Conservation (phyloP, 768 basidiomycete species). For the Suillus plorans region DNA sequence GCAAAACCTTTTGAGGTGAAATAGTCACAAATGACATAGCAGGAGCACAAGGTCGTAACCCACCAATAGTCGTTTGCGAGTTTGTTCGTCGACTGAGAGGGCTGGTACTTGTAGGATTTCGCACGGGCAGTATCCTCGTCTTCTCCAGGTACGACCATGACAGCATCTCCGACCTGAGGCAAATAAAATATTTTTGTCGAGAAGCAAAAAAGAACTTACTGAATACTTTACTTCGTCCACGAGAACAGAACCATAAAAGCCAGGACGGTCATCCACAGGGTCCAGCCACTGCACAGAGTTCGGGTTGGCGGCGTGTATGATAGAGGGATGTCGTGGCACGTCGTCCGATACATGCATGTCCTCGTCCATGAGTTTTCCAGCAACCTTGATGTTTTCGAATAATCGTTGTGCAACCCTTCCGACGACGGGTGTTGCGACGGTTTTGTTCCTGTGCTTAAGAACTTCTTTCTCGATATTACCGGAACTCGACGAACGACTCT, state of each 20-base stretch:
- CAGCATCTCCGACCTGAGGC: slow-evolving; percentile 58
- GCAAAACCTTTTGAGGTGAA: slow-evolving; percentile 55
- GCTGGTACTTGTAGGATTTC: slow-evolving; percentile 37
- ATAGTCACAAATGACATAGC: background rate
- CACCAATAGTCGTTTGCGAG: slow-evolving; percentile 65
- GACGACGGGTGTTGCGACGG: slow-evolving; percentile 48
- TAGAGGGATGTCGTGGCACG: slow-evolving; percentile 11
- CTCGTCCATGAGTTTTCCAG: slow-evolving; percentile 29
- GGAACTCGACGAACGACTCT: slow-evolving; percentile 11
- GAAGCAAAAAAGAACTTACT: slow-evolving; percentile 34
- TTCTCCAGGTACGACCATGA: slow-evolving; percentile 60
- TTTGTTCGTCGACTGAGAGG: slow-evolving; percentile 49
- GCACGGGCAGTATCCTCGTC: slow-evolving; percentile 44
- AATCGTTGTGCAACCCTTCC: slow-evolving; percentile 45
- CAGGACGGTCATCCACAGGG: slow-evolving; percentile 19
- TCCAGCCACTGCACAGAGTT: slow-evolving; percentile 34
- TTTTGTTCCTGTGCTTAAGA: slow-evolving; percentile 37
- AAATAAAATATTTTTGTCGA: slow-evolving; percentile 12
- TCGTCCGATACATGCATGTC: slow-evolving; percentile 24
- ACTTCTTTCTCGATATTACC: slow-evolving; percentile 27
- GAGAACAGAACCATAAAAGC: slow-evolving; percentile 43
- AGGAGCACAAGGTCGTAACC: slow-evolving; percentile 14
- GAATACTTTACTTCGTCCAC: slow-evolving; percentile 60
- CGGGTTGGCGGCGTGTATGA: slow-evolving; percentile 32
- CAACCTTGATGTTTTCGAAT: slow-evolving; percentile 45